These are phyloP conservation scores for Ilex paraguariensis DNA, from an alignment of 305 asterid genomes.

Conservation along the genomic window DNA sequence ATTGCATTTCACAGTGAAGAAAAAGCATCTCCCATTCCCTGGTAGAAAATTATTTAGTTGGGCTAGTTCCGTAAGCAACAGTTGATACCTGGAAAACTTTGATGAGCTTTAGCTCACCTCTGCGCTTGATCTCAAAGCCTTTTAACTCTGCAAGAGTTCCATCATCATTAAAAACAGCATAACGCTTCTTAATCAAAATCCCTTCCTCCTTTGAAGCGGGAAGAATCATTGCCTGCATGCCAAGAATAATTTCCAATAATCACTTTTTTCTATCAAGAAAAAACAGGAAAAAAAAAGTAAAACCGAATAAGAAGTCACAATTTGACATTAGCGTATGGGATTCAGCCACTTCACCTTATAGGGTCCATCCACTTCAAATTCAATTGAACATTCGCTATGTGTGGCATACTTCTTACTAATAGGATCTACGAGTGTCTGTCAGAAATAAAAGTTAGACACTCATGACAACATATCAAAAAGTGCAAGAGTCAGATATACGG, in stretches of 20 bases:
- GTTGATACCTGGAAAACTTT: conserved; percentile 93
- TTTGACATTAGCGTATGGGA: conserved; percentile 19
- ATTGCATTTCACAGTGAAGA: conserved; percentile 8
- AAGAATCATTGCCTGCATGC: conserved; percentile 83
- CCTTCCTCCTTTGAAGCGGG: conserved; percentile 99
- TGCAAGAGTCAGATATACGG: conserved; percentile 10
- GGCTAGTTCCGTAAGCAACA: no score
- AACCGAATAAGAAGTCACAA: conserved; percentile 16
- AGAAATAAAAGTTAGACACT: conserved; percentile 20
- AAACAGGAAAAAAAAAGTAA: conserved; percentile 21
- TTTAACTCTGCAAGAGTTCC: conserved; percentile 98
- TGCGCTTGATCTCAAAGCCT: conserved; percentile 99
- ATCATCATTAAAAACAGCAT: conserved; percentile 98
- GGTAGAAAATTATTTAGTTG: no score
- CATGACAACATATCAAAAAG: not conserved
- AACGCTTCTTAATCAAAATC: conserved; percentile 94
- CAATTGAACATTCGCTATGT: conserved; percentile 98
- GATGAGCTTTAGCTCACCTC: conserved; percentile 99
- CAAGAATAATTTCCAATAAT: conserved; percentile 11
- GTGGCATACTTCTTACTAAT: conserved; percentile 64
- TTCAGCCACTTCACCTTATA: conserved; percentile 68
- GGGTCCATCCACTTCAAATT: conserved; percentile 99
- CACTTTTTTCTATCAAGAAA: conserved; percentile 14
- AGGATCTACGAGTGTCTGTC: conserved; percentile 87
- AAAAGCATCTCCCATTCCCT: conserved; percentile 1